These are phyloP conservation scores for Laburnicola sp. DNA, from an alignment of 2,329 filamentous ascomycete genomes.

Conservation along the genomic window DNA sequence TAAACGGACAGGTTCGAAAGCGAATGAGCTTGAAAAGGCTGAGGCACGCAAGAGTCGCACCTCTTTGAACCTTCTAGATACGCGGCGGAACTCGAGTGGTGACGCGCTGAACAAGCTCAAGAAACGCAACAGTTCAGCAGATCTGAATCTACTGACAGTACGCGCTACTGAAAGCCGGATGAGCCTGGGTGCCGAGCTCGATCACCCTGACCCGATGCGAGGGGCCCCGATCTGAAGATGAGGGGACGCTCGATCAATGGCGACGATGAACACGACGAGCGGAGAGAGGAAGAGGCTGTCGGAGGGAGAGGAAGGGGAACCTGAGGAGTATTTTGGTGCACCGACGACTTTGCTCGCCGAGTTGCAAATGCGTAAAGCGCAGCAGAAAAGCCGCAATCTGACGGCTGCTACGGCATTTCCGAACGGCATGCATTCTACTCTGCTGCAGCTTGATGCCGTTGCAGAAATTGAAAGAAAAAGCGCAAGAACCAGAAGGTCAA, in stretches of 20 bases:
- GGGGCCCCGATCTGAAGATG: conserved; percentile 29
- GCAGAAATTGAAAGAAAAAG: conserved; percentile 79
- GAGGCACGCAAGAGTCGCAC: conserved; percentile 42
- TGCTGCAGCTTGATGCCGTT: conserved; percentile 88
- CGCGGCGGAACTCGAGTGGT: conserved; percentile 42
- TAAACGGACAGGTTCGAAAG: conserved; percentile 47
- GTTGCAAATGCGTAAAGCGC: conserved; percentile 84
- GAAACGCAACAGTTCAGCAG: conserved; percentile 46
- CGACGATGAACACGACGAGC: conserved; percentile 46
- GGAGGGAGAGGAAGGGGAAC: conserved; percentile 50
- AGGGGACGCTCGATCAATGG: conserved; percentile 39
- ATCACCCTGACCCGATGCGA: conserved; percentile 36
- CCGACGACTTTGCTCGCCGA: conserved; percentile 93
- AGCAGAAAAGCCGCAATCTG: conserved; percentile 78
- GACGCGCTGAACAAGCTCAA: conserved; percentile 46
- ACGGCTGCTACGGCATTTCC: conserved; percentile 66
- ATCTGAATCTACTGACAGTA: conserved; percentile 40
- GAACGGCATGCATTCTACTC: conserved; percentile 84
- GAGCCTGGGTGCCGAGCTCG: conserved; percentile 41
- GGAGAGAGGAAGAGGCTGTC: conserved; percentile 44
- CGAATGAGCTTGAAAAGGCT: conserved; percentile 27
- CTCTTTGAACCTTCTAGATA: conserved; percentile 44
- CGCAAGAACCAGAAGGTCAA: conserved; percentile 76
- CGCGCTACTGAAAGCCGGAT: conserved; percentile 41
- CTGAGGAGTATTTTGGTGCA: conserved; percentile 59